Conservation (phyloP, 2,329 filamentous ascomycete genomes). For the Fusarium albidum region DNA sequence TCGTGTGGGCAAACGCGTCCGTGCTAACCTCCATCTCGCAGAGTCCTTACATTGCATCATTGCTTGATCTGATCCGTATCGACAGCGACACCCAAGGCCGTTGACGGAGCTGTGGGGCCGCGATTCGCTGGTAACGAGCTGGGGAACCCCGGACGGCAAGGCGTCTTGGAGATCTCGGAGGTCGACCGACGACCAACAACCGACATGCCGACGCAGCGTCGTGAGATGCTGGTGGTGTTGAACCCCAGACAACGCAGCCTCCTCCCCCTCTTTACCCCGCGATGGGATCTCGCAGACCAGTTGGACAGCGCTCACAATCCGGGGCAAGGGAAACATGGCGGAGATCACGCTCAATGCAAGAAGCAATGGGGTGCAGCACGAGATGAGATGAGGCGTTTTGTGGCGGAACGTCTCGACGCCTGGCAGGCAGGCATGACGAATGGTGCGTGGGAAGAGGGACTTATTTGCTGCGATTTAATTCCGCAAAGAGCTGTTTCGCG, state of each 20-base stretch:
- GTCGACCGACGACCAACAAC: slow-evolving; percentile 10
- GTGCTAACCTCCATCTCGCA: slow-evolving; percentile 36
- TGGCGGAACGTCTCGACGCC: background rate
- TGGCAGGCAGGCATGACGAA: background rate
- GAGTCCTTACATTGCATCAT: slow-evolving; percentile 52
- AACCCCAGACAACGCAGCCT: slow-evolving; percentile 2
- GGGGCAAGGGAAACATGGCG: slow-evolving; percentile 16
- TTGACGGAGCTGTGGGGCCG: slow-evolving; percentile 20
- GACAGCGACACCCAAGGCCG: slow-evolving; percentile 40
- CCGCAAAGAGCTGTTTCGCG: slow-evolving; percentile 11
- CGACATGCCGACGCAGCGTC: background rate
- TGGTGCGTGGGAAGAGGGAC: slow-evolving; percentile 3
- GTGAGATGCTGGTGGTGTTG: slow-evolving; percentile 1
- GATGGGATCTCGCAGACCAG: slow-evolving; percentile 12
- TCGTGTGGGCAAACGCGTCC: background rate
- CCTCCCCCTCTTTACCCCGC: slow-evolving; percentile 9
- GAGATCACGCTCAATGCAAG: slow-evolving; percentile 9
- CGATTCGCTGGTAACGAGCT: slow-evolving; percentile 11
- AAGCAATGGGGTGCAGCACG: slow-evolving; percentile 13
- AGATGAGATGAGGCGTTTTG: slow-evolving; percentile 22
- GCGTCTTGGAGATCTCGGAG: slow-evolving; percentile 6
- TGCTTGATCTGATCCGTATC: slow-evolving; percentile 49
- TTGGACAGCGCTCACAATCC: slow-evolving; percentile 5
- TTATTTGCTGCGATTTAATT: slow-evolving; percentile 9
- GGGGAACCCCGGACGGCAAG: slow-evolving; percentile 12